These are phyloP conservation scores for Strigomonas culicis DNA, from an alignment of 208 protist species.

Conservation along the genomic window DNA sequence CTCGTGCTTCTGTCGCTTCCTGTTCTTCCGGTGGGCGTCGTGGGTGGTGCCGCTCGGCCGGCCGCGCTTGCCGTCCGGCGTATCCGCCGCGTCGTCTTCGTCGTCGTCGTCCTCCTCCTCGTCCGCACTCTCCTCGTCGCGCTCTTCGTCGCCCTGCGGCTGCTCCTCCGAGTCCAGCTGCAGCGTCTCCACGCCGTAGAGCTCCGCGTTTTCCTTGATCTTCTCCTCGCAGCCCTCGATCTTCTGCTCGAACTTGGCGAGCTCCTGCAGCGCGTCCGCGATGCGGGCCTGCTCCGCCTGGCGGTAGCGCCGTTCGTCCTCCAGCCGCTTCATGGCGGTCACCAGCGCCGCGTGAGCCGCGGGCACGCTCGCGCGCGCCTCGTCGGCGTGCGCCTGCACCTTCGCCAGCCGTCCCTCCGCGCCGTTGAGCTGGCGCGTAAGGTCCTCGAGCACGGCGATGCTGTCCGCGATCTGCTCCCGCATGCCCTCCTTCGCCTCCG, in stretches of 20 bases:
- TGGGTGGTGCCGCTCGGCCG: not conserved
- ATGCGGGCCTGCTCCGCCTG: slow-evolving; percentile 77
- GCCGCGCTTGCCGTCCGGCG: not conserved
- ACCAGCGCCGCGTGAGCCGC: slow-evolving; percentile 52
- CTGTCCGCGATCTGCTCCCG: slow-evolving; percentile 51
- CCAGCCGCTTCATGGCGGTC: slow-evolving; percentile 62
- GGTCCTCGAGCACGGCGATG: slow-evolving; percentile 37
- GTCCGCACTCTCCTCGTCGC: slow-evolving; percentile 21
- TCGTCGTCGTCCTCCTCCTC: slow-evolving; percentile 22
- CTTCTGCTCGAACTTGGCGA: slow-evolving; percentile 86
- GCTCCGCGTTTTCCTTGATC: slow-evolving; percentile 76
- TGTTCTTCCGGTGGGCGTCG: not conserved
- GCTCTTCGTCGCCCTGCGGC: slow-evolving; percentile 24
- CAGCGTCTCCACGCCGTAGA: slow-evolving; percentile 86
- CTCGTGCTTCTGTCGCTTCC: slow-evolving; percentile 3
- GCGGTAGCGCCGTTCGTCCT: slow-evolving; percentile 80
- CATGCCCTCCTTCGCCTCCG: slow-evolving; percentile 52
- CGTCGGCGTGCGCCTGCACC: slow-evolving; percentile 51
- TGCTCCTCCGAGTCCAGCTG: slow-evolving; percentile 25
- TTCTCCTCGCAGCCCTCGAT: slow-evolving; percentile 85
- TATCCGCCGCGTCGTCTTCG: slow-evolving; percentile 5
- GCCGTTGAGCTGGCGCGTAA: slow-evolving; percentile 41
- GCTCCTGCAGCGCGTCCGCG: slow-evolving; percentile 72
- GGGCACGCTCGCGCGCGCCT: slow-evolving; percentile 53
- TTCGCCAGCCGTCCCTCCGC: slow-evolving; percentile 52